A percentile compares a stretch with the other conserved stretches of the same genome.
phyloP scores from a whole-genome alignment of 2,329 filamentous ascomycete species.

The Hortaea werneckii region DNA sequence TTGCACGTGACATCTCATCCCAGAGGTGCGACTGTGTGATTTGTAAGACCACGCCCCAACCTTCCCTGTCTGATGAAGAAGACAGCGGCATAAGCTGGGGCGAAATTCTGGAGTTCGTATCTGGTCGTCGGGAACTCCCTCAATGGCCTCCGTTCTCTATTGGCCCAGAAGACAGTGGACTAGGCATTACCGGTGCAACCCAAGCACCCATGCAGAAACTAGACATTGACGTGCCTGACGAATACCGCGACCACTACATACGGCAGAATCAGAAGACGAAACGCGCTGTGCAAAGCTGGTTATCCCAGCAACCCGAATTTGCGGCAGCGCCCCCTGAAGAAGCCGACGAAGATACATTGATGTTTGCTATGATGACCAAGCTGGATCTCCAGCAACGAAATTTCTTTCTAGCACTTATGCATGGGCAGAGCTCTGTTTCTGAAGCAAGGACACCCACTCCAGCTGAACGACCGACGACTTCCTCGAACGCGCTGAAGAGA shows the following conservation, averaged over 20 bases:
- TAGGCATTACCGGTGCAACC: slow-evolving; percentile 45
- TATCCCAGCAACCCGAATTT: slow-evolving; percentile 66
- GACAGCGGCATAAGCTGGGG: slow-evolving; percentile 78
- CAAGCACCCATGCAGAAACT: slow-evolving; percentile 62
- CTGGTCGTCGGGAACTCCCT: slow-evolving; percentile 75
- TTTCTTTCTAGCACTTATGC: slow-evolving; percentile 71
- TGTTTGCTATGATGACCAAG: slow-evolving; percentile 87
- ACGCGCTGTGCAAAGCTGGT: slow-evolving; percentile 82
- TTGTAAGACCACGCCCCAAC: slow-evolving; percentile 48
- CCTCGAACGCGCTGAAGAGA: slow-evolving; percentile 61
- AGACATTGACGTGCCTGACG: slow-evolving; percentile 87
- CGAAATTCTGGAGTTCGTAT: slow-evolving; percentile 86
- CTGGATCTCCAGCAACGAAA: slow-evolving; percentile 65
- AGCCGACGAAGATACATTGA: slow-evolving; percentile 85
- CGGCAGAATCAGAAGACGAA: slow-evolving; percentile 88
- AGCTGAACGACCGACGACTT: slow-evolving; percentile 20
- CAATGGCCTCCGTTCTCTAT: slow-evolving; percentile 79
- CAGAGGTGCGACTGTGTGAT: slow-evolving; percentile 81
- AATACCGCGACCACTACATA: slow-evolving; percentile 86
- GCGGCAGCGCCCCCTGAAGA: slow-evolving; percentile 71
- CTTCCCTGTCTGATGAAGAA: slow-evolving; percentile 39
- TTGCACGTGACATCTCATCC: slow-evolving; percentile 79
- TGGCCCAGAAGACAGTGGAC: slow-evolving; percentile 44
- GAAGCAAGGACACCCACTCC: slow-evolving; percentile 59
- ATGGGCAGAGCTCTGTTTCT: slow-evolving; percentile 43